Conservation (phyloP, 495 filamentous ascomycete genomes). For the Hypomontagnella submonticulosa region DNA sequence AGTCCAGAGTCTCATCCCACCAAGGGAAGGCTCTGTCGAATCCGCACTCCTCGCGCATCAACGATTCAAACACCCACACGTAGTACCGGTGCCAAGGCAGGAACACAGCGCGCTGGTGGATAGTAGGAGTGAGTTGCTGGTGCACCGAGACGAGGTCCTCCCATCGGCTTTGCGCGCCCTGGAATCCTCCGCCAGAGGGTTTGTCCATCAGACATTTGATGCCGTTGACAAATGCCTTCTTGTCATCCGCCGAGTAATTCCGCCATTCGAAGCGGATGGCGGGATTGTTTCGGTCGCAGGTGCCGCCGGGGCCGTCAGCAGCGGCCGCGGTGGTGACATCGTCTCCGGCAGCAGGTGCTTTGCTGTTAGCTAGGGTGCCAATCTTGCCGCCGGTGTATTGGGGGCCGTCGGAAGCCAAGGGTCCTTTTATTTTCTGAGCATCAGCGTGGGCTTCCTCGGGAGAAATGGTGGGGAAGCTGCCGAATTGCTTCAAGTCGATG, state of each 20-base stretch:
- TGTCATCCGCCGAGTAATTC: slow-evolving; percentile 42
- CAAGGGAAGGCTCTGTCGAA: slow-evolving; percentile 53
- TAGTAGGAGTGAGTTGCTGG: slow-evolving; percentile 49
- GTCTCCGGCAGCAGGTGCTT: slow-evolving; percentile 15
- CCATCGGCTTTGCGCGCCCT: slow-evolving; percentile 48
- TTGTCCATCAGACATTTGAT: slow-evolving; percentile 51
- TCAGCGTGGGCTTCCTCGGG: slow-evolving; percentile 33
- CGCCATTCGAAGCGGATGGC: slow-evolving; percentile 49
- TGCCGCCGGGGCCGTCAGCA: slow-evolving; percentile 17
- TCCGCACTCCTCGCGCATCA: slow-evolving; percentile 54
- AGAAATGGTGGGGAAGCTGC: slow-evolving; percentile 43
- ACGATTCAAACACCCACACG: slow-evolving; percentile 49
- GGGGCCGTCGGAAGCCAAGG: slow-evolving; percentile 20
- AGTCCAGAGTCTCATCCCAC: slow-evolving; percentile 57
- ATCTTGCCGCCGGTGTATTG: slow-evolving; percentile 8
- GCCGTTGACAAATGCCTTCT: slow-evolving; percentile 47
- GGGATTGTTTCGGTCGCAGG: slow-evolving; percentile 46
- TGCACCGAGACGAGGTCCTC: slow-evolving; percentile 56
- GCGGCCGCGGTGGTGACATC: slow-evolving; percentile 11
- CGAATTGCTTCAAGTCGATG: slow-evolving; percentile 44
- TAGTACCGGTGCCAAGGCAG: slow-evolving; percentile 57
- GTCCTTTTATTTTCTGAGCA: slow-evolving; percentile 17
- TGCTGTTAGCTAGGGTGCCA: slow-evolving; percentile 13
- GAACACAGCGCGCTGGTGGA: slow-evolving; percentile 55
- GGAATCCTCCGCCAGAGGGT: slow-evolving; percentile 46